A percentile compares a stretch with the other conserved stretches of the same genome.
Evolutionary conservation across 2,329 filamentous ascomycete genomes (phyloP).

Genomic region (Trichophyton mentagrophytes): DNA sequence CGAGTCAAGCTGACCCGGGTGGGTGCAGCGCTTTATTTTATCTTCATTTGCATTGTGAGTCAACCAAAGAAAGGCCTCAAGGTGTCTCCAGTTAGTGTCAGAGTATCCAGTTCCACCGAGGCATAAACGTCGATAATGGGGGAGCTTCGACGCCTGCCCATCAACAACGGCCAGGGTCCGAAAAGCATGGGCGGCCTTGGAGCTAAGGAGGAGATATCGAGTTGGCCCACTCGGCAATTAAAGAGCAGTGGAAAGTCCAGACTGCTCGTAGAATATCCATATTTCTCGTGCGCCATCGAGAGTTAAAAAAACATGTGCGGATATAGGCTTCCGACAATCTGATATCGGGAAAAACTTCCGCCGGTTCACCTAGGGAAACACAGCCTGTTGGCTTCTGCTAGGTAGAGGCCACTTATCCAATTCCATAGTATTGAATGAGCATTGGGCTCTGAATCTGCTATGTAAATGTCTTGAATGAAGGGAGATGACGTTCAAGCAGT

Average conservation of each 20-base stretch:
- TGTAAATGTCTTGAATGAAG: not conserved
- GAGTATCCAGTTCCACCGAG: not conserved
- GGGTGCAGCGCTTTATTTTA: not conserved
- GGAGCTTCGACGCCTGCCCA: not conserved
- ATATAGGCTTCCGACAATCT: not conserved
- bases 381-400: not conserved
- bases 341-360: not conserved
- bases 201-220: not conserved
- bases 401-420: not conserved
- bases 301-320: not conserved
- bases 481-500: not conserved
- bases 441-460: not conserved
- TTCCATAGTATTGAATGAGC: not conserved
- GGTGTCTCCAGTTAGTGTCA: not conserved
- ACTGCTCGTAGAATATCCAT: not conserved
- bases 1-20: constrained; percentile 12
- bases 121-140: not conserved
- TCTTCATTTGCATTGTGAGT: not conserved
- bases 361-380: not conserved
- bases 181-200: not conserved
- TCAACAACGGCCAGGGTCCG: constrained; percentile 4
- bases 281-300: not conserved
- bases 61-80: not conserved
- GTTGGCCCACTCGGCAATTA: not conserved
- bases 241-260: not conserved